These are phyloP conservation scores for Penicillium hordei DNA, from an alignment of 2,329 filamentous ascomycete genomes.

Conservation along the genomic window DNA sequence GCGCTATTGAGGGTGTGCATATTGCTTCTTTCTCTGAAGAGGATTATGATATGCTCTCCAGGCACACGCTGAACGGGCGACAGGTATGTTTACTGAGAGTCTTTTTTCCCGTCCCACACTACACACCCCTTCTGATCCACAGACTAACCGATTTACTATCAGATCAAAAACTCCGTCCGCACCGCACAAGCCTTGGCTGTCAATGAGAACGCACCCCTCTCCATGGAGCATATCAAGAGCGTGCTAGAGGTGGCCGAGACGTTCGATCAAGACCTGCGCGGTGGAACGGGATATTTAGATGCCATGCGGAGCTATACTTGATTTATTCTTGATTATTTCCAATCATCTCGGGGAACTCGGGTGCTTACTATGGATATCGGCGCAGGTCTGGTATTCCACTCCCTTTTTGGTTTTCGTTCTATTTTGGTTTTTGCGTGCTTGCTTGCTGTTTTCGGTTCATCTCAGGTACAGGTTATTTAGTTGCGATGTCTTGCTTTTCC, in stretches of 20 bases:
- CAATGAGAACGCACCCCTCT: constrained; percentile 68
- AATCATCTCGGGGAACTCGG: background rate
- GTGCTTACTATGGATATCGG: background rate
- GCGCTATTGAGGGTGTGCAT: constrained; percentile 61
- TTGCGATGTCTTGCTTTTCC: background rate
- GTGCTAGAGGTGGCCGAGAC: constrained; percentile 81
- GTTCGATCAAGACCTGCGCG: constrained; percentile 81
- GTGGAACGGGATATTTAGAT: constrained; percentile 75
- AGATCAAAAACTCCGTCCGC: constrained; percentile 87
- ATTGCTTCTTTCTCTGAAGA: constrained; percentile 52
- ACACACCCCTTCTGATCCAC: background rate
- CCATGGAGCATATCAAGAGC: constrained; percentile 75
- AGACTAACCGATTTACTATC: constrained; percentile 17
- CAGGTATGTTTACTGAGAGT: constrained; percentile 50
- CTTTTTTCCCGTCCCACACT: background rate
- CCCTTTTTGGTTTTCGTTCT: background rate
- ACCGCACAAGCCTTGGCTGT: constrained; percentile 81
- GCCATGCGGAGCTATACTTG: constrained; percentile 75
- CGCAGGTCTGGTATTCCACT: background rate
- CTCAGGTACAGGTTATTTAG: background rate
- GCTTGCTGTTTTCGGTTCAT: background rate
- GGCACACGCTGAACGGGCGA: constrained; percentile 67
- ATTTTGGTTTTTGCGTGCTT: background rate
- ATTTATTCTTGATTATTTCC: background rate
- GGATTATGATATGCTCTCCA: constrained; percentile 66